Evolutionary conservation across 139 green algal species (phyloP).

Genomic region (Chlamydomonas sp.): DNA sequence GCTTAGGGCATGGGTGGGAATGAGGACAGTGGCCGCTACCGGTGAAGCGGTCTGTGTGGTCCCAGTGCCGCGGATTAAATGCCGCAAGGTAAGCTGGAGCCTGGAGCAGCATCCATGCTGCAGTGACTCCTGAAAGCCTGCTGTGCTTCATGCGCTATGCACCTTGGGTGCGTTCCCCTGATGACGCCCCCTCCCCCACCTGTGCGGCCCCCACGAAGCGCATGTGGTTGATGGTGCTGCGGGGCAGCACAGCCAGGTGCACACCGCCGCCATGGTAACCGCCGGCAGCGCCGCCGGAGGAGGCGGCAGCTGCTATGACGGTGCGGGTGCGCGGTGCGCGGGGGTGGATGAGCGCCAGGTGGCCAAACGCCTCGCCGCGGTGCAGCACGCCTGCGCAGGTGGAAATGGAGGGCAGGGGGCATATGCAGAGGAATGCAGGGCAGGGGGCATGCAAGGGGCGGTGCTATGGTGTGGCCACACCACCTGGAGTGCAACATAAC

Average conservation of each 20-base stretch:
- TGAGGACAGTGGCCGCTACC: neutral
- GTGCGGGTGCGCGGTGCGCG: slow-evolving; percentile 10
- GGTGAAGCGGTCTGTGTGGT: too few species aligned
- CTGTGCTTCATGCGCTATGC: too few species aligned
- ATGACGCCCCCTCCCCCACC: neutral
- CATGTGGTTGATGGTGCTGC: slow-evolving; percentile 9
- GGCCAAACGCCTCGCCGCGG: slow-evolving; percentile 21
- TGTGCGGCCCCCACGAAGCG: neutral
- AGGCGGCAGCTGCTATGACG: neutral
- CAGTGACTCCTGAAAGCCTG: too few species aligned
- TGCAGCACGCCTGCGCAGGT: slow-evolving; percentile 1
- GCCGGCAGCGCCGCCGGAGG: too few species aligned
- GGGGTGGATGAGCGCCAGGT: slow-evolving; percentile 17
- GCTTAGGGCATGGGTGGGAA: neutral
- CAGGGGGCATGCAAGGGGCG: too few species aligned
- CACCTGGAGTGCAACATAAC: neutral
- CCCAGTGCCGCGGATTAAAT: too few species aligned
- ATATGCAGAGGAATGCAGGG: neutral
- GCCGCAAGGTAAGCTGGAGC: too few species aligned
- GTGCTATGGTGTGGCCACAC: too few species aligned
- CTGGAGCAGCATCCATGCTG: too few species aligned
- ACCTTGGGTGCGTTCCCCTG: too few species aligned
- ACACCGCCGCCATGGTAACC: neutral
- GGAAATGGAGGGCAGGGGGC: neutral
- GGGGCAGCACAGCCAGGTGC: slow-evolving; percentile 19